Evolutionary conservation across 441 rosid species (phyloP).

Genomic region (Pelargonium australe): DNA sequence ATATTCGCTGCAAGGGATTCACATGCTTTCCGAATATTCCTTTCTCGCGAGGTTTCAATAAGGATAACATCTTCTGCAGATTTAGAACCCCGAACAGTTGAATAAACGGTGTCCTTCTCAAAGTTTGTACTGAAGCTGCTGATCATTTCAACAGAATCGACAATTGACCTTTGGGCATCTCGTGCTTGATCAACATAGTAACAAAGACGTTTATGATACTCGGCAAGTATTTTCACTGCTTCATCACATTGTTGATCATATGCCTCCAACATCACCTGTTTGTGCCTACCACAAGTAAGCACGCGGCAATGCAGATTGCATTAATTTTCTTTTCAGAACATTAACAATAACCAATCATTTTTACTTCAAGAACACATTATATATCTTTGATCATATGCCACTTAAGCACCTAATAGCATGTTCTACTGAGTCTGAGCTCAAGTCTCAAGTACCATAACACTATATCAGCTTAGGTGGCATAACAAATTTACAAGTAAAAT

Average conservation of each 20-base stretch:
- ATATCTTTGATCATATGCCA: too few relatives aligned
- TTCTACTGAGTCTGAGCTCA: not conserved
- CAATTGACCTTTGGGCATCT: conserved; percentile 56
- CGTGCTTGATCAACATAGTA: conserved; percentile 75
- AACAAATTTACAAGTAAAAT: too few relatives aligned
- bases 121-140: conserved; percentile 40
- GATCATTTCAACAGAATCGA: conserved; percentile 48
- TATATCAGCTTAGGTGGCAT: not conserved
- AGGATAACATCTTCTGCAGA: conserved; percentile 78
- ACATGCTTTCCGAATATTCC: conserved; percentile 75
- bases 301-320: conserved; percentile 4
- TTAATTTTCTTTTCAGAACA: not conserved
- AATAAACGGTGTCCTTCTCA: conserved; percentile 81
- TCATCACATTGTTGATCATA: conserved; percentile 90
- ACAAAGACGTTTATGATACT: conserved; percentile 73
- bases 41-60: conserved; percentile 72
- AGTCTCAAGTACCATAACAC: not conserved
- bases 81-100: conserved; percentile 73
- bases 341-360: not conserved
- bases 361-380: not conserved
- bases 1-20: conserved; percentile 66
- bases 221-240: conserved; percentile 81
- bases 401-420: not conserved
- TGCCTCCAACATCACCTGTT: conserved; percentile 78
- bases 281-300: conserved; percentile 48